Base-by-base conservation (phyloP, 2,329 filamentous ascomycete genomes). In the Davidsoniella neocaledoniae region DNA sequence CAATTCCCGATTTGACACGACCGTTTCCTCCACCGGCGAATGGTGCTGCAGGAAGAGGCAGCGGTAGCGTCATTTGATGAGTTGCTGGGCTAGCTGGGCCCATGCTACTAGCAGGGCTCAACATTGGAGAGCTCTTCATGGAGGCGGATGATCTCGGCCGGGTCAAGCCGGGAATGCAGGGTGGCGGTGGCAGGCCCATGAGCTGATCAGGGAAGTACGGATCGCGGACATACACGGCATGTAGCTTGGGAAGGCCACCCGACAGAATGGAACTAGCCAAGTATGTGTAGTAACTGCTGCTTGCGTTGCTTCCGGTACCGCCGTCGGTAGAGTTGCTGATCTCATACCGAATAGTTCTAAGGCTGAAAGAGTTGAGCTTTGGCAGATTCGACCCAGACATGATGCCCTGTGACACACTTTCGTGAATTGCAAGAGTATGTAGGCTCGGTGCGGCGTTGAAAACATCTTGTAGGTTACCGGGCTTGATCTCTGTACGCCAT, bases 151-250 rank as follows among this genome's bases (percentile, higher is more conserved):
- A 65, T 19, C 58, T 60, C 16, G 62, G 63, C 3, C 62, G 63
- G 50, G 63, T 60, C 51, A 63, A 58, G 25, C 57, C 56, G 37
- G 61, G 63, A 29, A 63, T 69, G 1, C 85, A 82, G 1, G 82
- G 83, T 2, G 84, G 81, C 1, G 79, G 79, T 1, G 79, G 75
- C 5, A 90, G 70, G 12, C 69, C 70, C 41, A 87, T 72, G 5
- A 95, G 75, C 9, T 81, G 73, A 56, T 94, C 86, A 2, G 87
- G 80, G 61, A 96, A 94, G 46, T 76, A 72, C 23, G 82, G 76
- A 58, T 95, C 87, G 46, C 86, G 82, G 16, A 95, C 90, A 61
- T 93, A 95, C 6, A 96, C 74, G 19, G 80, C 76, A 36, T 73
- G 73, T 7, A 96, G 71, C 36, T 73, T 75, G 1, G 87, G 86